Base-by-base conservation (phyloP, 2,329 filamentous ascomycete genomes). In the Biscogniauxia marginata region DNA sequence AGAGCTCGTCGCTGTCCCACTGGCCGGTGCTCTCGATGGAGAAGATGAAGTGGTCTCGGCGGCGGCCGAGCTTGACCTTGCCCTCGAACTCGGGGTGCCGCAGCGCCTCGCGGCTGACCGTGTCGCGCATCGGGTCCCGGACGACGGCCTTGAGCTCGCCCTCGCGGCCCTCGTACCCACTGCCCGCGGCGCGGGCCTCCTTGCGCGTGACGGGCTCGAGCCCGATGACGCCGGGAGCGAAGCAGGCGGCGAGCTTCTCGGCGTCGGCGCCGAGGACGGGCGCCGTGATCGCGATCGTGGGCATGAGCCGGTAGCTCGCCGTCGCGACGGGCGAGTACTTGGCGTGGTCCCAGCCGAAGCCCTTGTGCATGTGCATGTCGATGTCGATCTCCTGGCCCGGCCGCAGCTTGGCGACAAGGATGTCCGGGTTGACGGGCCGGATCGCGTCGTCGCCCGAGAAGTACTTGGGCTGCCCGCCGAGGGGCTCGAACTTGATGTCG, bases 301-400 rank as follows among this genome's bases (percentile, higher is more conserved):
- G 95, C 70, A 99, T 78, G 19, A 99, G 83, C 50, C 95, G 86
- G 78, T 99, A 99, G 21, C 89, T 91, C 3, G 95, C 95, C 1
- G 95, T 97, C 3, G 93, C 93, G 34, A 98, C 95, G 48, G 95
- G 95, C 0, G 91, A 96, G 79, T 95, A 99, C 75, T 99, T 99
- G 66, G 95, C 89, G 74, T 99, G 95, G 74, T 99, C 95, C 62
- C 88, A 86, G 49, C 95, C 95, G 64, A 96, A 86, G 58, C 96
- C 95, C 77, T 97, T 96, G 77, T 96, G 87, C 77, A 93, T 95
- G 79, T 98, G 93, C 83, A 96, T 89, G 64, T 90, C 86, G 59
- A 97, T 79, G 68, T 90, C 83, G 67, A 99, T 90, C 66, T 85
- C 84, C 79, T 99, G 96, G 4, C 89, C 90, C 0, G 96, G 95